A percentile compares a stretch with the other conserved stretches of the same genome.
Conservation (phyloP, 148 eudicot genomes). For the Simmondsia chinensis region DNA sequence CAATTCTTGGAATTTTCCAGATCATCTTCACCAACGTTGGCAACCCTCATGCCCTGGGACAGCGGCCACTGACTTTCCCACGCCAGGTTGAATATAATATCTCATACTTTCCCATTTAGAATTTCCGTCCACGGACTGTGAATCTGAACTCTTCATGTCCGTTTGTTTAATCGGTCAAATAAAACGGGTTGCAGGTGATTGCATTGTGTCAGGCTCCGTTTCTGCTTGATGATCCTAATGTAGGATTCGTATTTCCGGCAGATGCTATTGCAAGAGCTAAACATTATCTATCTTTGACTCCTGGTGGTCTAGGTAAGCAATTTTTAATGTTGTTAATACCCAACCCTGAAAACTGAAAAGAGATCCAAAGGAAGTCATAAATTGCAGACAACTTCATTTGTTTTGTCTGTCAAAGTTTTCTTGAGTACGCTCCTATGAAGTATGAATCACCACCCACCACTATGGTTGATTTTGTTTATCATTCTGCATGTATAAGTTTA, state of each 20-base stretch:
- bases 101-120: neutral
- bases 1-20: conserved; percentile 28
- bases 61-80: conserved; percentile 90
- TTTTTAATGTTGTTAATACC: neutral
- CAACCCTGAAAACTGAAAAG: neutral
- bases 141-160: neutral
- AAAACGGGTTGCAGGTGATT: conserved; percentile 57
- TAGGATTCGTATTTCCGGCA: conserved; percentile 85
- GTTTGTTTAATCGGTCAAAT: conserved; percentile 6
- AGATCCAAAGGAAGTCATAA: neutral
- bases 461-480: too few relatives aligned
- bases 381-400: too few relatives aligned
- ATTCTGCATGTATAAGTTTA: too few relatives aligned
- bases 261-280: conserved; percentile 97
- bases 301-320: conserved; percentile 86
- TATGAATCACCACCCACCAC: too few relatives aligned
- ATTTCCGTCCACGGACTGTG: neutral
- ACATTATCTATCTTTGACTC: conserved; percentile 67
- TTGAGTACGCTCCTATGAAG: too few relatives aligned
- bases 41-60: conserved; percentile 98
- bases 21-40: conserved; percentile 98
- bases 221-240: conserved; percentile 96
- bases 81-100: conserved; percentile 56
- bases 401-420: too few relatives aligned
- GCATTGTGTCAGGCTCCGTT: conserved; percentile 99